These are phyloP conservation scores for Chalciporus sp. DNA, from an alignment of 1,284 basidiomycete genomes.

Conservation along the genomic window DNA sequence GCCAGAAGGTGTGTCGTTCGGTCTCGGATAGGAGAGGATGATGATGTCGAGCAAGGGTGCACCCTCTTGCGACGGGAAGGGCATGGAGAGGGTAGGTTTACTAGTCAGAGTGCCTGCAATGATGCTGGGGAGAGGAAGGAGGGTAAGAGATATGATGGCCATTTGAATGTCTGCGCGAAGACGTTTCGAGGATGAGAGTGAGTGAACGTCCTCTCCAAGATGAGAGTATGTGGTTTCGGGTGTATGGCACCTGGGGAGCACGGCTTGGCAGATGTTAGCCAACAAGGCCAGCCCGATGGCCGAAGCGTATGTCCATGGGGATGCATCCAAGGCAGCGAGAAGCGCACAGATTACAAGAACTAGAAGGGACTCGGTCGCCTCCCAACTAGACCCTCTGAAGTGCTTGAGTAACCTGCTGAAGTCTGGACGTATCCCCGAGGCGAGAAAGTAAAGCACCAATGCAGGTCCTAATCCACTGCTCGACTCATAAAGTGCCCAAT, in stretches of 20 bases:
- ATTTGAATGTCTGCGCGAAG: slow-evolving; percentile 11
- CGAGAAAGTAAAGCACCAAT: slow-evolving; percentile 29
- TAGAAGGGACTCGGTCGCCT: slow-evolving; percentile 15
- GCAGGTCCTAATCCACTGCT: slow-evolving; percentile 40
- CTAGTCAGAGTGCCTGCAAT: slow-evolving; percentile 5
- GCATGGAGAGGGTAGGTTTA: background rate
- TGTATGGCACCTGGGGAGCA: background rate
- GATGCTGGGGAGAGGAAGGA: slow-evolving; percentile 10
- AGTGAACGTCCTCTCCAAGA: background rate
- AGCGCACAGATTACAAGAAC: slow-evolving; percentile 14
- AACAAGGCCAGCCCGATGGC: slow-evolving; percentile 27
- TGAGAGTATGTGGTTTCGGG: background rate
- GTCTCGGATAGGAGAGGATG: slow-evolving; percentile 41
- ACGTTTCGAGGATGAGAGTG: background rate
- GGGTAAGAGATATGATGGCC: slow-evolving; percentile 11
- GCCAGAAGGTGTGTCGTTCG: slow-evolving; percentile 24
- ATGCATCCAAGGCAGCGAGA: slow-evolving; percentile 34
- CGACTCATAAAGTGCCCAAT: slow-evolving; percentile 43
- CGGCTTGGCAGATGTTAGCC: slow-evolving; percentile 8
- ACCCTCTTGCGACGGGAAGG: slow-evolving; percentile 19
- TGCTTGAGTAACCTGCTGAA: background rate
- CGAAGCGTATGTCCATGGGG: slow-evolving; percentile 42
- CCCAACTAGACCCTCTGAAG: slow-evolving; percentile 17
- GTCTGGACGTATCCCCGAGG: slow-evolving; percentile 17
- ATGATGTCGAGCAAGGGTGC: slow-evolving; percentile 40